Conservation (phyloP, 2,329 filamentous ascomycete genomes). For the Hymenoscyphus fructigenus region DNA sequence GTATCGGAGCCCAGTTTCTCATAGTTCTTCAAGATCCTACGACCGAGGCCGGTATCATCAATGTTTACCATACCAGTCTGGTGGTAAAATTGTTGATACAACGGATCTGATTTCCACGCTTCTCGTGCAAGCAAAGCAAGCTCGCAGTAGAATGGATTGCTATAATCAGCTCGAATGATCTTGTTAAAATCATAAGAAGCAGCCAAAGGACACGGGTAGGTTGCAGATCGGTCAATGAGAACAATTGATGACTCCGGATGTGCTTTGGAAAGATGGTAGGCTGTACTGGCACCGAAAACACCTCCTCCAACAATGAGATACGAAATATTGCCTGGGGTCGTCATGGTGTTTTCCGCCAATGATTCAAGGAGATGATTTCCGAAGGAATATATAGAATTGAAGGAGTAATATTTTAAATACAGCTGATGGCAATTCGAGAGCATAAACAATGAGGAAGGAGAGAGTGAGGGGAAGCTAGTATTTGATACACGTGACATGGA, state of each 20-base stretch:
- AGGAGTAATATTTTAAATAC: not conserved
- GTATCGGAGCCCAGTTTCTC: constrained; percentile 37
- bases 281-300: constrained; percentile 52
- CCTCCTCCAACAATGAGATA: constrained; percentile 51
- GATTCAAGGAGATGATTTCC: no score
- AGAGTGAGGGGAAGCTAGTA: not conserved
- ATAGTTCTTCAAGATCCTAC: constrained; percentile 47
- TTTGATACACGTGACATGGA: not conserved
- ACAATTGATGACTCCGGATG: constrained; percentile 42
- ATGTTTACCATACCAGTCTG: constrained; percentile 50
- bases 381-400: not conserved
- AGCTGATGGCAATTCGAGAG: not conserved
- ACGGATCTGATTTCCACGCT: constrained; percentile 48
- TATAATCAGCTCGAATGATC: constrained; percentile 58
- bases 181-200: constrained; percentile 63
- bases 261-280: constrained; percentile 46
- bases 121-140: constrained; percentile 49
- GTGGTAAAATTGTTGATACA: constrained; percentile 49
- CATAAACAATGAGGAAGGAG: not conserved
- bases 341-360: no score
- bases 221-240: constrained; percentile 43
- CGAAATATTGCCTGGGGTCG: constrained; percentile 8
- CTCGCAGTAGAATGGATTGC: constrained; percentile 52
- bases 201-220: constrained; percentile 41
- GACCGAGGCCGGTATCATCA: constrained; percentile 46